Evolutionary conservation across 2,329 filamentous ascomycete genomes (phyloP).

Genomic region (Zasmidium citrigriseum): DNA sequence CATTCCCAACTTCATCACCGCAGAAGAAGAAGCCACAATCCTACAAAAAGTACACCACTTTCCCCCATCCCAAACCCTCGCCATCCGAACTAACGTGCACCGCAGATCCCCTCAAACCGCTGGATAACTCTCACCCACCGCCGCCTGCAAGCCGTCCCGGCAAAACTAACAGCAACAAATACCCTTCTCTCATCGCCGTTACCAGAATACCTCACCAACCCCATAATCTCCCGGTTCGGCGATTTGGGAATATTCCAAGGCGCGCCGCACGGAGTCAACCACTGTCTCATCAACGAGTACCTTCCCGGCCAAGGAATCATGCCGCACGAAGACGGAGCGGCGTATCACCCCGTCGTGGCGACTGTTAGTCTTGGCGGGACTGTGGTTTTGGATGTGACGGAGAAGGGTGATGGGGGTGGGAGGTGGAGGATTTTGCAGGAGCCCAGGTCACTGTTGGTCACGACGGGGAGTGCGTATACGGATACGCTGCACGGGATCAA

Average conservation of each 20-base stretch:
- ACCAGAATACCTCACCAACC: slow-evolving; percentile 72
- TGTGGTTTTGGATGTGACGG: slow-evolving; percentile 75
- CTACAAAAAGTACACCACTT: slow-evolving; percentile 67
- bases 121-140: slow-evolving; percentile 91
- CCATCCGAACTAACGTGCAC: background rate
- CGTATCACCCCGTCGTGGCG: slow-evolving; percentile 85
- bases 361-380: slow-evolving; percentile 82
- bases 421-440: slow-evolving; percentile 75
- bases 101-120: slow-evolving; percentile 52
- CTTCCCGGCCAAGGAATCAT: slow-evolving; percentile 88
- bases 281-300: slow-evolving; percentile 94
- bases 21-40: slow-evolving; percentile 70
- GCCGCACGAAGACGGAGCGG: slow-evolving; percentile 89
- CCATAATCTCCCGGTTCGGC: slow-evolving; percentile 63
- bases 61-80: too few relatives aligned
- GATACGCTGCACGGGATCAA: slow-evolving; percentile 75
- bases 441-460: slow-evolving; percentile 75
- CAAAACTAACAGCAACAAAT: slow-evolving; percentile 72
- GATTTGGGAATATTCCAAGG: slow-evolving; percentile 53
- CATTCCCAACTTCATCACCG: slow-evolving; percentile 78
- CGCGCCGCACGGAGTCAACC: slow-evolving; percentile 83
- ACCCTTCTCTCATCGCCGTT: slow-evolving; percentile 73
- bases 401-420: slow-evolving; percentile 47
- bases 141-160: slow-evolving; percentile 87
- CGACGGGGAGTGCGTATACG: slow-evolving; percentile 67